A percentile compares a stretch with the other conserved stretches of the same genome.
These are phyloP conservation scores for Fusarium newnesense DNA, from an alignment of 2,329 filamentous ascomycete genomes.

Conservation along the genomic window DNA sequence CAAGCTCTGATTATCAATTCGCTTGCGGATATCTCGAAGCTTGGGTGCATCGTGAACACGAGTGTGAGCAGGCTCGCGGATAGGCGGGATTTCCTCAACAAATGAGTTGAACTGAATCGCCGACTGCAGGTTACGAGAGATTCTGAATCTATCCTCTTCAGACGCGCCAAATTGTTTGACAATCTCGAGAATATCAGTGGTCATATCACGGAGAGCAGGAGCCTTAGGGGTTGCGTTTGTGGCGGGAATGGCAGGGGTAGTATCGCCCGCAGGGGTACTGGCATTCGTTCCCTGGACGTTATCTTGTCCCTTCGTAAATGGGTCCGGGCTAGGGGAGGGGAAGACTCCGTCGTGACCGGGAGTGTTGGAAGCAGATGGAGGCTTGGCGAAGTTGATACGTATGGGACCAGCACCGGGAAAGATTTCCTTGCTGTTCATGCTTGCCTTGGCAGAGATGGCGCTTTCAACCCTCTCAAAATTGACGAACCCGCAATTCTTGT, in stretches of 20 bases:
- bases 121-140: conserved; percentile 77
- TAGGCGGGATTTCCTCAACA: conserved; percentile 85
- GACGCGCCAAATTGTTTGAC: conserved; percentile 88
- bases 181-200: conserved; percentile 84
- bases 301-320: conserved; percentile 71
- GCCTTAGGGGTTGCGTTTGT: conserved; percentile 68
- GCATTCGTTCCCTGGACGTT: conserved; percentile 46
- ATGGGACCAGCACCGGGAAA: conserved; percentile 96
- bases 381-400: conserved; percentile 97
- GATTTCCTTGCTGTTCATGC: conserved; percentile 96
- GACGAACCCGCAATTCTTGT: conserved; percentile 99
- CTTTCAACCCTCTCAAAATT: conserved; percentile 95
- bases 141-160: conserved; percentile 79
- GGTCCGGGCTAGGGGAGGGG: conserved; percentile 91
- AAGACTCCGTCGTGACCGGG: conserved; percentile 89
- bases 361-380: conserved; percentile 87
- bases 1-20: conserved; percentile 94
- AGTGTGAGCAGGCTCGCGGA: conserved; percentile 88
- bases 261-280: conserved; percentile 49
- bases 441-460: conserved; percentile 86
- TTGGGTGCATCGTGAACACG: conserved; percentile 93
- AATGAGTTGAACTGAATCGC: conserved; percentile 81
- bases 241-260: conserved; percentile 47
- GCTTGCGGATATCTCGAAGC: conserved; percentile 94
- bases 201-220: conserved; percentile 79